Conservation (phyloP, 306 rosid species). For the Oemleria cerasiformis region DNA sequence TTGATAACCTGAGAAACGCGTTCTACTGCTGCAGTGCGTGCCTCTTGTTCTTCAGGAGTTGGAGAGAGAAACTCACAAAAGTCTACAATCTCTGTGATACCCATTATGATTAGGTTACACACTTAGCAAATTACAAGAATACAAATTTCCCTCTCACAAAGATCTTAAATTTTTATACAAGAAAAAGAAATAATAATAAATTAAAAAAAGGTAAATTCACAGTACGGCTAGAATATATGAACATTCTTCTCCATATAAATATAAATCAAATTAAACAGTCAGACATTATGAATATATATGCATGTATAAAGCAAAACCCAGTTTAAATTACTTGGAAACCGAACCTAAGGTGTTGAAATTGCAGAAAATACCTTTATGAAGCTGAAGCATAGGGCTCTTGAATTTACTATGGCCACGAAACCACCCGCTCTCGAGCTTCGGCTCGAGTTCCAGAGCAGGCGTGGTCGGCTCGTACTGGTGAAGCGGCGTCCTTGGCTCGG, state of each 20-base stretch:
- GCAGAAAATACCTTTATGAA: slow-evolving; percentile 68
- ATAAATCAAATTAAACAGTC: not conserved
- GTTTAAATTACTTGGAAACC: not conserved
- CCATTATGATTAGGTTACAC: slow-evolving; percentile 9
- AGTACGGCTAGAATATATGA: not conserved
- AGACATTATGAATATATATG: not conserved
- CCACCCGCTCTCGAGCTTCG: slow-evolving; percentile 76
- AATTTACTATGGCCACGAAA: slow-evolving; percentile 70
- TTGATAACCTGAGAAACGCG: slow-evolving; percentile 71
- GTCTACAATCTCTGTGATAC: slow-evolving; percentile 71
- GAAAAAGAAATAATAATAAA: not conserved
- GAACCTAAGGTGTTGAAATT: not conserved
- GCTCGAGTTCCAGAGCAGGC: slow-evolving; percentile 48
- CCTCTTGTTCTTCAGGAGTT: slow-evolving; percentile 68
- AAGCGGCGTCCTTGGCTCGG: slow-evolving; percentile 9
- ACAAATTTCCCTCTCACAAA: not conserved
- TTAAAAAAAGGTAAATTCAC: not conserved
- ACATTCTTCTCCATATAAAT: not conserved
- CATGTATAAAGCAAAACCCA: not conserved
- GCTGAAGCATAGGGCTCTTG: slow-evolving; percentile 90
- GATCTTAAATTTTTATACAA: not conserved
- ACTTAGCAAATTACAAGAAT: not conserved
- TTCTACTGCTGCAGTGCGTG: slow-evolving; percentile 60
- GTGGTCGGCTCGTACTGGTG: slow-evolving; percentile 39
- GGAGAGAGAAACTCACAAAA: slow-evolving; percentile 92